These are phyloP conservation scores for Diversispora epigaea DNA, from an alignment of 192 early-diverging fungal genomes.

Conservation along the genomic window DNA sequence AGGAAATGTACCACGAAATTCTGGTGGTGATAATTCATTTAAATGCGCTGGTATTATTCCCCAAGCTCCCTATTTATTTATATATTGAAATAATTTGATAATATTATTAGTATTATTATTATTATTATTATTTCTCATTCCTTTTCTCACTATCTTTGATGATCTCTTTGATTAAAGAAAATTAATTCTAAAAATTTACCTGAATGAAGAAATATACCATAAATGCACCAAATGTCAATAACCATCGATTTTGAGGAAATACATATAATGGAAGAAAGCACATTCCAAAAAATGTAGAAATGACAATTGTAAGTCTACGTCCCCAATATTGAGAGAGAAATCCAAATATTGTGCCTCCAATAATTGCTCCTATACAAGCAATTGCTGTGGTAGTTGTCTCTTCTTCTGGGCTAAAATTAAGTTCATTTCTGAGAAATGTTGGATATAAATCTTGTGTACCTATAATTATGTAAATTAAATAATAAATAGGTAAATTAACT, in stretches of 20 bases:
- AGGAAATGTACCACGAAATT: conserved; percentile 66
- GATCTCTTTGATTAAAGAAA: background rate
- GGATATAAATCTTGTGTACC: conserved; percentile 70
- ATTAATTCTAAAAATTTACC: conserved; percentile 31
- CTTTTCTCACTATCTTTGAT: background rate
- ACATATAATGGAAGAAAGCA: conserved; percentile 72
- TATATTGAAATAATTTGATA: background rate
- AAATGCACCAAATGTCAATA: conserved; percentile 45
- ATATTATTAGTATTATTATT: too few relatives aligned
- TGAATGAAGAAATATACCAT: conserved; percentile 60
- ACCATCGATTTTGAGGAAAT: conserved; percentile 39
- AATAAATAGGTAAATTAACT: too few relatives aligned
- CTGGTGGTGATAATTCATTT: conserved; percentile 66
- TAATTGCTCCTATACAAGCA: conserved; percentile 65
- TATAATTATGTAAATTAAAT: background rate
- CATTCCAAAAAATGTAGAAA: conserved; percentile 51
- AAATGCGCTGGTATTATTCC: conserved; percentile 72
- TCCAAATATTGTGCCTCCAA: conserved; percentile 66
- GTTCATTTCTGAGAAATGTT: conserved; percentile 62
- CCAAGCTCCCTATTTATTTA: conserved; percentile 15
- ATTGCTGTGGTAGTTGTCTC: conserved; percentile 61
- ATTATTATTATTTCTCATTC: background rate
- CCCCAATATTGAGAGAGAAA: conserved; percentile 70
- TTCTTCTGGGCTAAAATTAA: conserved; percentile 52
- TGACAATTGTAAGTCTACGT: conserved; percentile 57